Base-by-base conservation (phyloP, 2,329 filamentous ascomycete genomes). In the Verticillium dahliae region DNA sequence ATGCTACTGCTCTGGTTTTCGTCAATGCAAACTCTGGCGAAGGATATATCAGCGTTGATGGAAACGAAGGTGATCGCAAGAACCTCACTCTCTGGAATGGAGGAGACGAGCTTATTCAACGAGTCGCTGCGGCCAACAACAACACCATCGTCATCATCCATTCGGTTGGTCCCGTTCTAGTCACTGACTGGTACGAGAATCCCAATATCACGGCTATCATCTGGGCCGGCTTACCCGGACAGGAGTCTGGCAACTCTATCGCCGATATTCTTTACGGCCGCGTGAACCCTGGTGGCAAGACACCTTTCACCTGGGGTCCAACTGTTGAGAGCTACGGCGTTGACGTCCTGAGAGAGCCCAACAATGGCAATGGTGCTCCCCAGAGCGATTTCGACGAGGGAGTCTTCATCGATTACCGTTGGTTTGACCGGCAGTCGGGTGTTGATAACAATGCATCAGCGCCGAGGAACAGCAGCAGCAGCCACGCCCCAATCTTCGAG, bases 61-160 rank as follows among this genome's bases (percentile, higher is more conserved):
- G 86, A 60, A 97, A 97, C 72, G 79, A 82, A 62, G 95, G 95
- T 62, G 94, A 98, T 74, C 89, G 95, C 60, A 92, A 93, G 70
- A 97, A 99, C 76, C 81, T 99, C 41, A 97, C 92, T 0, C 80
- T 97, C 0, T 98, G 94, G 94, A 82, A 88, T 63, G 83, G 87
- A 62, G 93, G 91, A 50, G 92, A 98, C 60, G 81, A 83, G 0
- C 77, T 98, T 61, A 90, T 98, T 75, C 84, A 90, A 75, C 92
- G 90, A 57, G 91, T 97, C 11, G 87, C 91, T 1, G 81, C 86
- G 7, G 72, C 86, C 64, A 93, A 89, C 80, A 87, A 89, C 78
- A 97, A 97, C 81, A 97, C 92, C 13, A 89, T 98, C 63, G 91
- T 98, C 15, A 86, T 97, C 62, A 89, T 98, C 62, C 94, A 98